Evolutionary conservation across 2,329 filamentous ascomycete species (phyloP).

Genomic region (Trichoderma breve): DNA sequence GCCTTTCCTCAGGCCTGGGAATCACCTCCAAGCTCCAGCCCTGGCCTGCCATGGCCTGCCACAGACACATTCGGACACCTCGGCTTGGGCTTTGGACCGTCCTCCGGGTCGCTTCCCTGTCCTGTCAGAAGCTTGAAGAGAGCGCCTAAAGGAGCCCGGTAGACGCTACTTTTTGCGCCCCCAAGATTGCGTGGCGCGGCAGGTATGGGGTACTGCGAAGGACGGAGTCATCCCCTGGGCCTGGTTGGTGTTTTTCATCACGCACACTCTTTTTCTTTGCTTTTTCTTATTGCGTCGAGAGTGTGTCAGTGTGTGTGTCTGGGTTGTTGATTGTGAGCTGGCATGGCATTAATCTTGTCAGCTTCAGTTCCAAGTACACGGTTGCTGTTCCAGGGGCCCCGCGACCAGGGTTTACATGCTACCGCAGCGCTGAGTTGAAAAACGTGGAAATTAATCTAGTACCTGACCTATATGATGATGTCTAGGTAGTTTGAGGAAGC

Average conservation of each 20-base stretch:
- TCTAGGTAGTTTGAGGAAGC: background rate
- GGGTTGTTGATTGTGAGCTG: background rate
- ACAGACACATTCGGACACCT: slow-evolving; percentile 2
- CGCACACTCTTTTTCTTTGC: background rate
- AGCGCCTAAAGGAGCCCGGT: background rate
- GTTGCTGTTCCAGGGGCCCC: background rate
- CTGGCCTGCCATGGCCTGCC: slow-evolving; percentile 10
- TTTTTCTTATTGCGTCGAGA: background rate
- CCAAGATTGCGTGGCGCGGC: background rate
- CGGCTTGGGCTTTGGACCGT: slow-evolving; percentile 15
- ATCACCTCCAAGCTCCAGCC: background rate
- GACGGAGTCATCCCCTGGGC: background rate
- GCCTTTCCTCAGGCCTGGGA: background rate
- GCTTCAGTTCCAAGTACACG: slow-evolving; percentile 5
- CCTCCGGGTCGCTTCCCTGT: slow-evolving; percentile 1
- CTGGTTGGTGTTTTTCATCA: background rate
- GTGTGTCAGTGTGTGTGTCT: background rate
- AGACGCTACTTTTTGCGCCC: background rate
- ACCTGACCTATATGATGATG: background rate
- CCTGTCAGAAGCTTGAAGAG: slow-evolving; percentile 10
- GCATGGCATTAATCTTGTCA: background rate
- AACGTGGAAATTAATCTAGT: background rate
- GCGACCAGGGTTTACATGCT: background rate
- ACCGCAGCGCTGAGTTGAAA: background rate
- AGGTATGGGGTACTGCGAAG: background rate